phyloP scores from a whole-genome alignment of 2,329 filamentous ascomycete genomes.

The Fusarium graminum region DNA sequence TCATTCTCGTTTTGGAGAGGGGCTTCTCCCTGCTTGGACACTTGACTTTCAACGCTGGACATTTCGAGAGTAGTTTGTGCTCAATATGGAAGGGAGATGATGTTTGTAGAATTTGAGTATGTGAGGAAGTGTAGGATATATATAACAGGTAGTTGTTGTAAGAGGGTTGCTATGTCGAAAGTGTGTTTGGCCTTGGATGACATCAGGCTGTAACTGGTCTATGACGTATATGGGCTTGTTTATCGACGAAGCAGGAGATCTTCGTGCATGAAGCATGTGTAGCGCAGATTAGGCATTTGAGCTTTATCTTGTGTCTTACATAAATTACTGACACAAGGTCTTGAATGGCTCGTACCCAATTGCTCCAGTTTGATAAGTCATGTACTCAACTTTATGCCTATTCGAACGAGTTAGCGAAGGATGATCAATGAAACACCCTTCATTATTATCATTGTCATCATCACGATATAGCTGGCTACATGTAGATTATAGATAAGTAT shows the following conservation, averaged over 20 bases:
- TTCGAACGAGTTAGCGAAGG: background rate
- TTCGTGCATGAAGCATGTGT: conserved; percentile 20
- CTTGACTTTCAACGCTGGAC: conserved; percentile 24
- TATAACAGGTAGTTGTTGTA: background rate
- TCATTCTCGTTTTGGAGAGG: conserved; percentile 41
- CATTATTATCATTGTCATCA: background rate
- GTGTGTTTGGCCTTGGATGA: conserved; percentile 12
- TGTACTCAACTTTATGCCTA: background rate
- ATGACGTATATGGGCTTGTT: conserved; percentile 30
- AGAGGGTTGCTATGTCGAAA: conserved; percentile 3
- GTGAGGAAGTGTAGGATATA: background rate
- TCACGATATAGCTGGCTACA: background rate
- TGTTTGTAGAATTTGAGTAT: background rate
- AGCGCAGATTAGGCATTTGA: background rate
- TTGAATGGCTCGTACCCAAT: background rate
- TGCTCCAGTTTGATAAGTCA: background rate
- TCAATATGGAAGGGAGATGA: background rate
- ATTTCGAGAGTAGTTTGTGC: conserved; percentile 9
- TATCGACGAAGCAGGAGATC: conserved; percentile 7
- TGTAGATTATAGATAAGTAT: too few species aligned
- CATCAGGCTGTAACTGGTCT: conserved; percentile 29
- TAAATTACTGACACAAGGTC: conserved; percentile 11
- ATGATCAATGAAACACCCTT: background rate
- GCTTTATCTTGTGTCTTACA: conserved; percentile 21
- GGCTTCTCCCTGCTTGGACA: conserved; percentile 16